These are phyloP conservation scores for Paspalum notatum DNA, from an alignment of 176 grass and related monocot genomes.

Conservation along the genomic window DNA sequence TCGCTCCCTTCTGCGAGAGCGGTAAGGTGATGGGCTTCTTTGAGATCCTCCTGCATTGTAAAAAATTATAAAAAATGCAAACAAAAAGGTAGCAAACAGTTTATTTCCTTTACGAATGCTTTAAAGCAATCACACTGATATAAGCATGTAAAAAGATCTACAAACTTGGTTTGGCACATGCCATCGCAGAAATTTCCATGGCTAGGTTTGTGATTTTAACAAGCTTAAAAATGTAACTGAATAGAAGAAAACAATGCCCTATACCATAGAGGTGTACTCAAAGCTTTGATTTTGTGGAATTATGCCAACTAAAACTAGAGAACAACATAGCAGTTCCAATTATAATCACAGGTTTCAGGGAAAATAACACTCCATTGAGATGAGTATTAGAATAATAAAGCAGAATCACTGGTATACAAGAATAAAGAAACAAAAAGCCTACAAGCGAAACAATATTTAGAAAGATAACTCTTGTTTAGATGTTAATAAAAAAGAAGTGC, in stretches of 20 bases:
- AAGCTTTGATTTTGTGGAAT: not conserved
- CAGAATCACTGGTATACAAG: not conserved
- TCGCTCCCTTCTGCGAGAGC: constrained; percentile 60
- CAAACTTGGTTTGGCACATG: not conserved
- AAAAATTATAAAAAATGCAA: not conserved
- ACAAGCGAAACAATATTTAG: not conserved
- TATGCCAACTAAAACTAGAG: not conserved
- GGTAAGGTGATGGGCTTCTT: constrained; percentile 45
- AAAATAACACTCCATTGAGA: not conserved
- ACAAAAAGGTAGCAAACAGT: not conserved
- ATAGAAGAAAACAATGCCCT: not conserved
- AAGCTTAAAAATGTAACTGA: not conserved
- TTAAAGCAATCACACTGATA: not conserved
- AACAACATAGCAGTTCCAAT: not conserved
- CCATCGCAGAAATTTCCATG: not conserved
- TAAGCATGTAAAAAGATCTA: not conserved
- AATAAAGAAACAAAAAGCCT: not conserved
- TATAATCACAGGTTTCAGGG: not conserved
- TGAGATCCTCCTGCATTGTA: constrained; percentile 45
- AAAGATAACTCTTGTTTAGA: not conserved
- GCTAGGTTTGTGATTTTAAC: not conserved
- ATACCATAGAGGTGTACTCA: not conserved
- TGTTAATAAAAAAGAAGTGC: constrained; percentile 3
- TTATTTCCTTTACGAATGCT: not conserved
- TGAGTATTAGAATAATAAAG: not conserved